A percentile compares a stretch with the other conserved stretches of the same genome.
Conservation (phyloP, 768 basidiomycete species). For the Clathrus columnatus region DNA sequence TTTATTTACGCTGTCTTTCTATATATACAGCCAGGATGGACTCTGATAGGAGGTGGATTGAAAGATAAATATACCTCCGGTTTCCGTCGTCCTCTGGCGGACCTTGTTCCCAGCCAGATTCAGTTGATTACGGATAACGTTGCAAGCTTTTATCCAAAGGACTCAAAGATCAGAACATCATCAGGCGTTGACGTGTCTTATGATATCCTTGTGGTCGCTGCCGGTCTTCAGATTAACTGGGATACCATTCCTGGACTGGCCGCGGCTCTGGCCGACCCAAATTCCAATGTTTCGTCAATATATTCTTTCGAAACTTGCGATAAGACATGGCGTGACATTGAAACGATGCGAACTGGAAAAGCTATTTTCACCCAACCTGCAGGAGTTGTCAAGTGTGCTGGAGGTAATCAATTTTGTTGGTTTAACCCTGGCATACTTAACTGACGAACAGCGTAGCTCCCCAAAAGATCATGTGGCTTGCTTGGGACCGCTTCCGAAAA, state of each 20-base stretch:
- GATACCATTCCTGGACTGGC: conserved; percentile 62
- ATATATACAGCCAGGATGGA: conserved; percentile 79
- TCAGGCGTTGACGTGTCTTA: conserved; percentile 67
- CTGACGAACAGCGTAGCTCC: conserved; percentile 39
- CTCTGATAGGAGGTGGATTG: conserved; percentile 86
- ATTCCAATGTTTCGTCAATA: conserved; percentile 81
- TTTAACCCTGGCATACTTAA: conserved; percentile 1
- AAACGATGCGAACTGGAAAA: conserved; percentile 63
- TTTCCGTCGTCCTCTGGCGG: conserved; percentile 54
- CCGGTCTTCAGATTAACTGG: conserved; percentile 85
- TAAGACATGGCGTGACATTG: conserved; percentile 79
- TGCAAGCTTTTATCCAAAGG: conserved; percentile 62
- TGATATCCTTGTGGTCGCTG: conserved; percentile 80
- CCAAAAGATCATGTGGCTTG: conserved; percentile 97
- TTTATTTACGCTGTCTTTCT: conserved; percentile 6
- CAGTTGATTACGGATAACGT: conserved; percentile 64
- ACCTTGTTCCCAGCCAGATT: conserved; percentile 69
- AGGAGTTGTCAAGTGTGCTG: conserved; percentile 89
- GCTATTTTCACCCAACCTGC: conserved; percentile 95
- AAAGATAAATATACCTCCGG: conserved; percentile 46
- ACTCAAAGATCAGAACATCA: conserved; percentile 63
- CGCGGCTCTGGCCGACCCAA: conserved; percentile 66
- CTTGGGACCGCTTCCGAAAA: conserved; percentile 70
- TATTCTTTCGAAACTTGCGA: conserved; percentile 88
- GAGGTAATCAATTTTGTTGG: conserved; percentile 39